phyloP scores from a whole-genome alignment of 768 basidiomycete species.

The Lactifluus piperatus region DNA sequence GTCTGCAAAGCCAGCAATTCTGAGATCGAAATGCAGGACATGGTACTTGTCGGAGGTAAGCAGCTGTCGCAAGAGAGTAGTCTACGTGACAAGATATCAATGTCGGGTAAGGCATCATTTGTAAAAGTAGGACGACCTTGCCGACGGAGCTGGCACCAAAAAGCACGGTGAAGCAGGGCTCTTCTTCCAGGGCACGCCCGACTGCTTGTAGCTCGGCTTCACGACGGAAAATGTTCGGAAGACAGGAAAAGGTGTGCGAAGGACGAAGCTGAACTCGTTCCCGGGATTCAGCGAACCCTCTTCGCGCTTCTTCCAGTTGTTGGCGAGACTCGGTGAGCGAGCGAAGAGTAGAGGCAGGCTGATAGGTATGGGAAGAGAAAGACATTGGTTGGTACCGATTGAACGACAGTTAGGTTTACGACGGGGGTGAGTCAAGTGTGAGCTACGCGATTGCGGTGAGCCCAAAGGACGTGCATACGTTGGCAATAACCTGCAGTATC shows the following conservation, averaged over 20 bases:
- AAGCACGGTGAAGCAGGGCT: constrained; percentile 72
- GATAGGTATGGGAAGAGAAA: constrained; percentile 16
- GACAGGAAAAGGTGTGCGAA: constrained; percentile 69
- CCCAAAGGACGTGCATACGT: constrained; percentile 38
- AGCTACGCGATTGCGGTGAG: constrained; percentile 5
- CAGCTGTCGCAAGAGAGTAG: constrained; percentile 70
- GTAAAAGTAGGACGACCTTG: constrained; percentile 39
- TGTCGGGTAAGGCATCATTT: not conserved
- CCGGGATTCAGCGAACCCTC: constrained; percentile 60
- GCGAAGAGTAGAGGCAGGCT: constrained; percentile 75
- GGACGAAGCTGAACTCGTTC: constrained; percentile 58
- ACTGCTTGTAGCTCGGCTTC: constrained; percentile 57
- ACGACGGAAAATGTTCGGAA: constrained; percentile 67
- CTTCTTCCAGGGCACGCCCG: constrained; percentile 54
- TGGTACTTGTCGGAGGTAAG: constrained; percentile 61
- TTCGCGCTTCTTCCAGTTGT: constrained; percentile 68
- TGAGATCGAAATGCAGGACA: constrained; percentile 76
- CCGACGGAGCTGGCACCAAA: constrained; percentile 78
- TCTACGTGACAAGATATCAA: constrained; percentile 33
- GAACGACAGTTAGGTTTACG: constrained; percentile 9
- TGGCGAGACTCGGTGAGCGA: constrained; percentile 71
- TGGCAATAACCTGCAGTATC: constrained; percentile 63
- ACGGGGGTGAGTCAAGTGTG: constrained; percentile 15
- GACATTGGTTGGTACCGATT: constrained; percentile 12
- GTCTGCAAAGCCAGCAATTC: constrained; percentile 79